Conservation (phyloP, 305 asterid genomes). For the Fraxinus ornus region DNA sequence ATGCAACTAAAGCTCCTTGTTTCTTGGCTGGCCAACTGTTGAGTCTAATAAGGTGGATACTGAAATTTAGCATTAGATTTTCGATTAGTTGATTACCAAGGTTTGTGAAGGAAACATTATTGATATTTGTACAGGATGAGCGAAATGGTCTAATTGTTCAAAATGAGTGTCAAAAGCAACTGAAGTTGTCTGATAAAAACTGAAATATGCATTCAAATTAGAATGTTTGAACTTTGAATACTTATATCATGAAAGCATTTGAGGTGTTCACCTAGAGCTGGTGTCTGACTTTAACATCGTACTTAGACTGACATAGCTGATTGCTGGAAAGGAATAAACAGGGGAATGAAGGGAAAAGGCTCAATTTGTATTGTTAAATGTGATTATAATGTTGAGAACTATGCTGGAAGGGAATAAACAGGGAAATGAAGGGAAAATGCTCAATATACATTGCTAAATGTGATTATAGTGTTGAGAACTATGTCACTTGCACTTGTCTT, state of each 20-base stretch:
- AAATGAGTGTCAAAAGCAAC: background rate
- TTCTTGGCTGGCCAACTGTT: background rate
- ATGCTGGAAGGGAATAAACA: background rate
- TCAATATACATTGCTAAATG: background rate
- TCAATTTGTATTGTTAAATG: background rate
- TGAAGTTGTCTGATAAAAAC: background rate
- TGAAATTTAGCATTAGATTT: background rate
- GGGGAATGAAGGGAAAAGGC: background rate
- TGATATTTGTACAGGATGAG: background rate
- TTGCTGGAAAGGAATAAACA: background rate
- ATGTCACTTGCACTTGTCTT: background rate
- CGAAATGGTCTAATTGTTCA: no score
- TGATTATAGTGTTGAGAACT: background rate
- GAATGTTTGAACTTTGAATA: background rate
- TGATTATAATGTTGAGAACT: background rate
- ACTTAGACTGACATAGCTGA: background rate
- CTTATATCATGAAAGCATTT: background rate
- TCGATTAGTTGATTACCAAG: background rate
- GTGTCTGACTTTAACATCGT: background rate
- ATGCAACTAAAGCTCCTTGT: background rate
- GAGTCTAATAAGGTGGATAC: constrained; percentile 1
- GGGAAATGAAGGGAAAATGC: background rate
- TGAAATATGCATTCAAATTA: background rate
- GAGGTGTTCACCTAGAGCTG: background rate
- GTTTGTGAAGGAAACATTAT: background rate